Conservation (phyloP, 2,329 filamentous ascomycete species). For the Cercospora berteroae region DNA sequence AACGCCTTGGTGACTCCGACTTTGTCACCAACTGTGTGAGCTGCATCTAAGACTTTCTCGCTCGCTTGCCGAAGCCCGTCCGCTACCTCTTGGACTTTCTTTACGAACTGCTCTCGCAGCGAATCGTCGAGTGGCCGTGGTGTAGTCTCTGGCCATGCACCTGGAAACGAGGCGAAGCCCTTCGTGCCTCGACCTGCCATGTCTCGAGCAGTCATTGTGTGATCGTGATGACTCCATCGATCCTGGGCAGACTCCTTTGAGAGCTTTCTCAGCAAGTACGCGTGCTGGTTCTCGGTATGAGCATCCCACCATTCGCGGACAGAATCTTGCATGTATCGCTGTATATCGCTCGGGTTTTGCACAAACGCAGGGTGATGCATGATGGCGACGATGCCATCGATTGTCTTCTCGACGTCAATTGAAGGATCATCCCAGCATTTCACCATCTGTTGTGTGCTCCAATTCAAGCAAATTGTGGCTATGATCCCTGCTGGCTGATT, state of each 20-base stretch:
- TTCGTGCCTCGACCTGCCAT: not conserved
- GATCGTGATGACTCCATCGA: not conserved
- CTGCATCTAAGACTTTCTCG: not conserved
- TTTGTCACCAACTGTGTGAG: not conserved
- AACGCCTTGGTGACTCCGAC: not conserved
- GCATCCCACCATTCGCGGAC: not conserved
- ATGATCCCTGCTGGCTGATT: constrained; percentile 73
- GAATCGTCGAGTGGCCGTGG: not conserved
- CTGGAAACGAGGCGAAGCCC: not conserved
- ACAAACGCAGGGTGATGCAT: not conserved
- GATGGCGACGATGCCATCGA: not conserved
- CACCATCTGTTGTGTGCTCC: not conserved
- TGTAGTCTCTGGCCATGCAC: not conserved
- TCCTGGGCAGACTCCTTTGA: not conserved
- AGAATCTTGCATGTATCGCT: not conserved
- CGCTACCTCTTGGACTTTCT: not conserved
- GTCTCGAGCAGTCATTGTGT: constrained; percentile 3
- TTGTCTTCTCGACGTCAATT: not conserved
- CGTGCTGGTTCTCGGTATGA: not conserved
- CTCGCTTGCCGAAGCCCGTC: not conserved
- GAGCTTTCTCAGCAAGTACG: not conserved
- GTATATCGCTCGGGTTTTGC: not conserved
- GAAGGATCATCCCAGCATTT: constrained; percentile 1
- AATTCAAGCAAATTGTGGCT: not conserved
- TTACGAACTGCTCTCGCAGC: not conserved